Base-by-base conservation (phyloP, 2,329 filamentous ascomycete genomes). In the Botrytis elliptica region DNA sequence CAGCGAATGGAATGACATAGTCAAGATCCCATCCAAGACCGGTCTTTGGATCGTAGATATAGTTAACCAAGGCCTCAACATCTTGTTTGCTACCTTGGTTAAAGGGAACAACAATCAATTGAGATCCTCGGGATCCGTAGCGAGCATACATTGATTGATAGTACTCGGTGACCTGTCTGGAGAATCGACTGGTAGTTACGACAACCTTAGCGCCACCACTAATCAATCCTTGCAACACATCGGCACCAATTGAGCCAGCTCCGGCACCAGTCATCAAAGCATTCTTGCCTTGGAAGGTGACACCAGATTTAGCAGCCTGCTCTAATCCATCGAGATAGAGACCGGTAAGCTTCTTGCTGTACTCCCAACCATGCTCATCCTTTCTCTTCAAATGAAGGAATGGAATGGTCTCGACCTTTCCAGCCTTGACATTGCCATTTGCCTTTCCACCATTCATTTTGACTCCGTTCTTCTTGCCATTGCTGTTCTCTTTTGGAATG, bases 81-180 rank as follows among this genome's bases (percentile, higher is more conserved):
- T 99, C 96, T 83, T 98, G 95, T 85, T 98, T 97, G 86, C 95
- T 98, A 77, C 95, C 96, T 83, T 98, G 95, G 84, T 99, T 99
- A 89, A 99, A 99, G 68, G 97, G 96, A 72, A 98, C 97, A 72
- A 99, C 96, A 59, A 99, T 94, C 73, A 99, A 91, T 85, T 98
- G 95, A 74, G 96, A 98, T 77, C 96, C 96, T 77, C 94, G 93
- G 75, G 94, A 93, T 80, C 96, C 96, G 80, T 93, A 97, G 75
- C 95, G 93, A 76, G 95, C 93, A 84, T 99, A 99, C 93, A 99
- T 98, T 73, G 94, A 91, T 84, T 99, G 96, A 85, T 99, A 99
- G 86, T 98, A 99, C 85, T 99, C 96, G 9, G 96, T 99, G 73
- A 99, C 96, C 83, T 98, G 93, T 64, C 94, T 93, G 25, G 96